Base-by-base conservation (phyloP, 2,329 filamentous ascomycete genomes). In the Chaetomiaceae sp. region DNA sequence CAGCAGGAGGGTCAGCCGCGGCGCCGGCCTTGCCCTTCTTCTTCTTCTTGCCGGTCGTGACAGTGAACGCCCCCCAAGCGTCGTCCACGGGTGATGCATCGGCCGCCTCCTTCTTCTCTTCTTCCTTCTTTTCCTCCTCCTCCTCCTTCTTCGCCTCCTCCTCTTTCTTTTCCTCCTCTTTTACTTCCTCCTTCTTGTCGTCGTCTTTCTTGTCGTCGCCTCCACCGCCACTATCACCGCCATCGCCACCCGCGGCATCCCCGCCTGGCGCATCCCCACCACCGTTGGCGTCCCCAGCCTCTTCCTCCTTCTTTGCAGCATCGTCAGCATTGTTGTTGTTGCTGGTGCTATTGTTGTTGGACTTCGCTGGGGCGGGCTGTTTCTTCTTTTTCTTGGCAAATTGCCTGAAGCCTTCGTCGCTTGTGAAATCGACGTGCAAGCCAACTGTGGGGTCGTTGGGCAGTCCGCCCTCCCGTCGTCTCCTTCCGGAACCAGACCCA, bases 351-450 rank as follows among this genome's bases (percentile, higher is more conserved):
- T 74, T 72, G 47, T 73, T 71, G 46, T 33, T 73, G 31, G 43
- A 7, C 17, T 47, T 73, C n/a, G 68, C 69, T 70, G 70, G 64
- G 0, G 73, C 14, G 19, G 27, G 27, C 72, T 66, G 57, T 70
- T 73, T 75, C 68, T 85, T 86, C 67, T 78, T 83, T 66, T 79
- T 81, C 59, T 79, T 77, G 2, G 71, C 76, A 34, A 74, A 76
- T 63, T 85, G 77, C 47, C 74, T 72, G 69, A 75, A 81, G 45
- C 75, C 78, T 38, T 80, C 72, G 48, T 76, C 69, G 23, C 75
- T 80, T 20, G 72, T 72, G 54, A 87, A 81, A 63, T 88, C 83
- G 47, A 88, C 70, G 27, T 72, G 68, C 19, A 71, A 64, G 36
- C 70, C 66, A 61, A 71, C 68, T 34, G 66, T 70, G n/a, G 76